Percentiles rank a stretch among this genome's conserved stretches.
Conservation (phyloP, 768 basidiomycete species). For the Trametes elegans region DNA sequence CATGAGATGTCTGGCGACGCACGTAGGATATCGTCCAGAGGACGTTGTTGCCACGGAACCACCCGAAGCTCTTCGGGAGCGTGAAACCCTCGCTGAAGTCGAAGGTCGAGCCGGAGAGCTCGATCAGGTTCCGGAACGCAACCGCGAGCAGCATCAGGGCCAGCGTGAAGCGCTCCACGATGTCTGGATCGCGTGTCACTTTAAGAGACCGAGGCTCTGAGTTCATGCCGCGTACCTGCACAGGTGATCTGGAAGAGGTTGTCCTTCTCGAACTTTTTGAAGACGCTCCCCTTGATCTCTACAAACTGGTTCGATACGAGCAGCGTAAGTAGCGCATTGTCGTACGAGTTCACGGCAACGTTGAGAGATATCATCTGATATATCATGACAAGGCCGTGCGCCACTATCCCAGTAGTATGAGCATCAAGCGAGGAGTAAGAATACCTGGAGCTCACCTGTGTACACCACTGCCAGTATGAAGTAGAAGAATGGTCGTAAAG, state of each 20-base stretch:
- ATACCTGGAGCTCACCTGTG: conserved; percentile 53
- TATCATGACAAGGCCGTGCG: conserved; percentile 91
- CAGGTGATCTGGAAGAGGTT: conserved; percentile 98
- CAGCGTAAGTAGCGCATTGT: conserved; percentile 90
- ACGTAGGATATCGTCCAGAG: conserved; percentile 91
- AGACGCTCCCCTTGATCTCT: conserved; percentile 98
- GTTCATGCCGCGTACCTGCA: conserved; percentile 58
- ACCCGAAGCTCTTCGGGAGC: conserved; percentile 81
- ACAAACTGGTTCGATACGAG: conserved; percentile 98
- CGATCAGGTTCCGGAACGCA: conserved; percentile 92
- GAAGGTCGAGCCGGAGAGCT: conserved; percentile 88
- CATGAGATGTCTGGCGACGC: conserved; percentile 27
- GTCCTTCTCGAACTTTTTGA: conserved; percentile 99
- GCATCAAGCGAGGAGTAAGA: not conserved
- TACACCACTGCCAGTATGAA: conserved; percentile 82
- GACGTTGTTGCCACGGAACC: conserved; percentile 76
- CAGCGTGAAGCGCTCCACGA: conserved; percentile 95
- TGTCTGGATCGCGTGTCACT: conserved; percentile 55
- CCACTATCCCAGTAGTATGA: conserved; percentile 47
- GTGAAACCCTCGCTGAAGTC: conserved; percentile 68
- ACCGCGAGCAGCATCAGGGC: conserved; percentile 88
- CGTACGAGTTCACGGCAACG: conserved; percentile 97
- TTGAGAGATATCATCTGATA: conserved; percentile 95
- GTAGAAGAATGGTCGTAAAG: conserved; percentile 78
- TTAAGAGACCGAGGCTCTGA: not conserved